Evolutionary conservation across 2,329 filamentous ascomycete species (phyloP), one percentile per base, ranked within the genome.

Genomic region (Blastomyces silverae): DNA sequence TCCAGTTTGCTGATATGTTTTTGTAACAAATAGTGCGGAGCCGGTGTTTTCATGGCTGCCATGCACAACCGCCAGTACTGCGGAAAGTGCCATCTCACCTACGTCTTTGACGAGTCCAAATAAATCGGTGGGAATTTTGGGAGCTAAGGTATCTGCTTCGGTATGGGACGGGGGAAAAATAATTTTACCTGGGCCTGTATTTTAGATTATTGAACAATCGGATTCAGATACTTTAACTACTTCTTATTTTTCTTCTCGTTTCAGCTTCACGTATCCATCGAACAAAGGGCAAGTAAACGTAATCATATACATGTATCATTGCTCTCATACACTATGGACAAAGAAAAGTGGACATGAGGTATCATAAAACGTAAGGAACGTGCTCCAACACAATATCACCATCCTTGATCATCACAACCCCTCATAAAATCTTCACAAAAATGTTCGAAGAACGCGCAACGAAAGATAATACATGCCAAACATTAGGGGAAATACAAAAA

Each of bases 31-130:
- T 70, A 96, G 92, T 99, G 94, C 83, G 94, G 94, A 87, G 94
- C 95, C 77, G 94, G 94, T 92, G 89, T 99, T 85, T 99, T 99
- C 90, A 99, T 99, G 94, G 94, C 94, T 80, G 91, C 94, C 80
- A 97, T 97, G 92, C 89, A 96, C 84, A 96, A 99, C 85, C 91
- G 94, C 81, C 95, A 99, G 84, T 96, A 97, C 89, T 96, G 92
- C 78, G 86, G 85, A 72, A 83, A 83, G 75, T 88, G 86, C 82
- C 86, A 88, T 79, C 81, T 88, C 72, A 88, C 86, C 79, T 88
- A 88, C 78, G 85, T 88, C 77, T 88, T 88, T 77, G 86, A 88
- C 77, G 85, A 88, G 78, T 81, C 82, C 74, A 85, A 84, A 74
- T 84, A 84, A 72, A 25, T 46, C 8, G 28, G 25, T 15, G 7